Conservation (phyloP, 257 asterid genomes). For the Cynanchum wilfordii region DNA sequence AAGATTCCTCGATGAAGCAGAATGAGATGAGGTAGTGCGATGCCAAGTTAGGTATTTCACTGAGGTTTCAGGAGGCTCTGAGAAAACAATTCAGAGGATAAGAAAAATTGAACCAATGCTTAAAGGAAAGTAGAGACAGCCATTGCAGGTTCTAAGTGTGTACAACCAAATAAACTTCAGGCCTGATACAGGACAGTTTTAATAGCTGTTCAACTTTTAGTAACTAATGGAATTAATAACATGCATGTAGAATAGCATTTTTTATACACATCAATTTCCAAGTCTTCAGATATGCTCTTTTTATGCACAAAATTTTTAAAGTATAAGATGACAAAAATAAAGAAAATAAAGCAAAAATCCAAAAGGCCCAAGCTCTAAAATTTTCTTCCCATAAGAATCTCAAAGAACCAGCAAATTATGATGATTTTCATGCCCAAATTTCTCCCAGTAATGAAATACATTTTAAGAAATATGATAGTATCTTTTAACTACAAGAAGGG, state of each 20-base stretch:
- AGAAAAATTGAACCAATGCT: conserved; percentile 10
- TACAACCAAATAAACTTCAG: background rate
- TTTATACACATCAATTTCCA: background rate
- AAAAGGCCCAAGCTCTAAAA: background rate
- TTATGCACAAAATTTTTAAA: background rate
- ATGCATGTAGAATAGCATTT: background rate
- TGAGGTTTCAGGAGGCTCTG: conserved; percentile 73
- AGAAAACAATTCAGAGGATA: conserved; percentile 14
- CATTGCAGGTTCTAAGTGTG: background rate
- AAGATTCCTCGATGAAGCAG: conserved; percentile 78
- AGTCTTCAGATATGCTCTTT: background rate
- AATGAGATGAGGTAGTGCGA: conserved; percentile 75
- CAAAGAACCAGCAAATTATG: background rate
- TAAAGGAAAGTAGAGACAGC: background rate
- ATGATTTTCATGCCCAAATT: background rate
- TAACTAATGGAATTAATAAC: background rate
- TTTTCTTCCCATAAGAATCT: background rate
- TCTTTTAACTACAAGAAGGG: background rate
- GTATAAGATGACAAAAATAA: background rate
- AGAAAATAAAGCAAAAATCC: background rate
- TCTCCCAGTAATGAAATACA: background rate
- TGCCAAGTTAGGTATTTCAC: conserved; percentile 93
- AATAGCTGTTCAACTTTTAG: too few relatives aligned
- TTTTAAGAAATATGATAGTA: background rate
- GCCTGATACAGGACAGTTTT: background rate